A percentile compares a stretch with the other conserved stretches of the same genome.
phyloP scores from a whole-genome alignment of 2,329 filamentous ascomycete genomes.

The Fusarium nurragi region DNA sequence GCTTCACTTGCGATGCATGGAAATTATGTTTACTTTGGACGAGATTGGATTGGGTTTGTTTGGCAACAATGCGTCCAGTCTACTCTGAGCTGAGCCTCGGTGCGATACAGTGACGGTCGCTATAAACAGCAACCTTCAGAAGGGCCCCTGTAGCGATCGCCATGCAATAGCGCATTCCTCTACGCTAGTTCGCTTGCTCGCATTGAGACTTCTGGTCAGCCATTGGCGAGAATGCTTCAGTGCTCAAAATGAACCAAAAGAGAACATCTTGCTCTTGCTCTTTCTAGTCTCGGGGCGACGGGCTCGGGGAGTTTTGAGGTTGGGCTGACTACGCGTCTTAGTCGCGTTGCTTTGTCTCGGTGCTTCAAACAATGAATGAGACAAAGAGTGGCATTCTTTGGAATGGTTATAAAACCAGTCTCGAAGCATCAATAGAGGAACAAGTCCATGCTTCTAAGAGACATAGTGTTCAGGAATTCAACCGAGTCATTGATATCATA shows the following conservation, averaged over 20 bases:
- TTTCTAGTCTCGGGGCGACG: conserved; percentile 13
- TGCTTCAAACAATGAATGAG: background rate
- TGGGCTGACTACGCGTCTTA: conserved; percentile 4
- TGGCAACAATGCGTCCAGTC: background rate
- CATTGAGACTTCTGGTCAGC: conserved; percentile 3
- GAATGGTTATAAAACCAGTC: background rate
- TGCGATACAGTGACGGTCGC: background rate
- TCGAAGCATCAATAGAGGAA: background rate
- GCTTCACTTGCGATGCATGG: conserved; percentile 1
- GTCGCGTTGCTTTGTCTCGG: conserved; percentile 21
- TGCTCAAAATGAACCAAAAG: conserved; percentile 7
- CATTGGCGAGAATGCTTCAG: conserved; percentile 19
- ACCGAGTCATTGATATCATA: background rate
- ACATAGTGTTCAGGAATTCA: background rate
- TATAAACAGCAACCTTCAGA: background rate
- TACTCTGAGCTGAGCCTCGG: too few species aligned
- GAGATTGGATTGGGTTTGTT: conserved; percentile 16
- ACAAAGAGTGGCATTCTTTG: background rate
- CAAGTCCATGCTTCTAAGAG: background rate
- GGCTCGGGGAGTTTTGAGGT: background rate
- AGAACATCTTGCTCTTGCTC: background rate
- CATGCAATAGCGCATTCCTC: background rate
- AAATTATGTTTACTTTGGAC: conserved; percentile 37
- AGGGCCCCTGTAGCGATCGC: background rate
- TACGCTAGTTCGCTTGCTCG: conserved; percentile 7